Percentiles rank a stretch among this genome's conserved stretches.
Conservation (phyloP, 2,329 filamentous ascomycete genomes). For the Aureobasidium musti region DNA sequence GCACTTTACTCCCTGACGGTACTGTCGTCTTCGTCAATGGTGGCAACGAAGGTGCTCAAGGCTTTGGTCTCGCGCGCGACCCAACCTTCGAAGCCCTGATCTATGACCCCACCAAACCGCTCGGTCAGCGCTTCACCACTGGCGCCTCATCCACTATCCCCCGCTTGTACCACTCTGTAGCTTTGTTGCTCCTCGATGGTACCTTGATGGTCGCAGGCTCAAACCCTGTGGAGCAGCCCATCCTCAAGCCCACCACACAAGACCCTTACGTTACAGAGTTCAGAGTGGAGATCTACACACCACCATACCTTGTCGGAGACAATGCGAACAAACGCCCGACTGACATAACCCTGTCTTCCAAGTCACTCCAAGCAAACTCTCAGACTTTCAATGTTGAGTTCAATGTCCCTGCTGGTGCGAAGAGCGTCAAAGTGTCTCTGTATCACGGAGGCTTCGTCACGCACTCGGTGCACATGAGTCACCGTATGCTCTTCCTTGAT, state of each 20-base stretch:
- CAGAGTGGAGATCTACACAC: constrained; percentile 63
- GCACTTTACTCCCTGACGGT: constrained; percentile 61
- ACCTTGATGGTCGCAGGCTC: constrained; percentile 60
- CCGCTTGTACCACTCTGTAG: constrained; percentile 61
- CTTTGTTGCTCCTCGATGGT: constrained; percentile 61
- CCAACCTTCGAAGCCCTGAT: constrained; percentile 60
- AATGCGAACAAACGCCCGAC: constrained; percentile 53
- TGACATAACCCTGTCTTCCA: constrained; percentile 50
- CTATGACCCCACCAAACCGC: constrained; percentile 57
- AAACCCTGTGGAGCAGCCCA: constrained; percentile 62
- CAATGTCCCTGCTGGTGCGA: constrained; percentile 46
- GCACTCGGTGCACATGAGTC: constrained; percentile 63
- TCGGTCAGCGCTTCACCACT: constrained; percentile 54
- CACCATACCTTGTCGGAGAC: constrained; percentile 59
- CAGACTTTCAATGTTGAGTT: constrained; percentile 54
- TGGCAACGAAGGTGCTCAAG: constrained; percentile 59
- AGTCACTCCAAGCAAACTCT: constrained; percentile 48
- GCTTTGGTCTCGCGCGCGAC: constrained; percentile 58
- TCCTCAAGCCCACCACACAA: constrained; percentile 50
- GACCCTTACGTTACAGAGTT: constrained; percentile 61
- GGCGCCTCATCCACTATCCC: constrained; percentile 49
- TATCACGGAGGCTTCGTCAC: constrained; percentile 63
- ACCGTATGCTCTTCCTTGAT: constrained; percentile 59
- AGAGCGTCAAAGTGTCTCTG: constrained; percentile 53
- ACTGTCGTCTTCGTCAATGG: constrained; percentile 63